Evolutionary conservation across 352 stramenopile species (phyloP).

Genomic region (Phytophthora pistaciae): DNA sequence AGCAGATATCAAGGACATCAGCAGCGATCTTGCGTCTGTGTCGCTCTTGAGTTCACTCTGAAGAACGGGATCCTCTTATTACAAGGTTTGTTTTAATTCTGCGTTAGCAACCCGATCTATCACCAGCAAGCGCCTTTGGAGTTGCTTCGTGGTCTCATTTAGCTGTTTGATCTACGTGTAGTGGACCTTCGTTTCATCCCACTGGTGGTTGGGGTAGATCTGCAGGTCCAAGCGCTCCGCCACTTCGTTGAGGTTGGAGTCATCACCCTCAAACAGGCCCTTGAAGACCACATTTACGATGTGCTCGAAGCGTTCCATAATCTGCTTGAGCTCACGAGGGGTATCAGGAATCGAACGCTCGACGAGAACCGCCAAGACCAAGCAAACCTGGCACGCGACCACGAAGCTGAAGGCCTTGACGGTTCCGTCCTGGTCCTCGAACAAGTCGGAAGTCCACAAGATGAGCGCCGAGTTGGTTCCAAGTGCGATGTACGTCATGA

Average conservation of each 20-base stretch:
- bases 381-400: slow-evolving; percentile 74
- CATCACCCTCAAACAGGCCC: slow-evolving; percentile 69
- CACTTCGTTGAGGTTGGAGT: slow-evolving; percentile 77
- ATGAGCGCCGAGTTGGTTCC: slow-evolving; percentile 85
- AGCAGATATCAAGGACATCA: slow-evolving; percentile 63
- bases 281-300: slow-evolving; percentile 86
- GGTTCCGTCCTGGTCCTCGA: slow-evolving; percentile 49
- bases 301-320: slow-evolving; percentile 73
- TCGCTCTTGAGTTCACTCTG: slow-evolving; percentile 2
- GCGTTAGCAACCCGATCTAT: background rate
- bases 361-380: slow-evolving; percentile 71
- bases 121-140: background rate
- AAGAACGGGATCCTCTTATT: background rate
- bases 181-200: slow-evolving; percentile 50
- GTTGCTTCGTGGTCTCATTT: background rate
- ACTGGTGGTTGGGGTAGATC: slow-evolving; percentile 80
- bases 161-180: slow-evolving; percentile 19
- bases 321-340: slow-evolving; percentile 59
- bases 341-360: slow-evolving; percentile 68
- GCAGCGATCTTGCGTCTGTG: slow-evolving; percentile 49
- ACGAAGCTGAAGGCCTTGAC: slow-evolving; percentile 77
- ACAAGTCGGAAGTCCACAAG: slow-evolving; percentile 84
- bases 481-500: slow-evolving; percentile 84
- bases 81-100: background rate
- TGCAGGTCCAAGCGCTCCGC: slow-evolving; percentile 75